These are phyloP conservation scores for Nyssa sinensis DNA, from an alignment of 148 eudicot species.

Conservation along the genomic window DNA sequence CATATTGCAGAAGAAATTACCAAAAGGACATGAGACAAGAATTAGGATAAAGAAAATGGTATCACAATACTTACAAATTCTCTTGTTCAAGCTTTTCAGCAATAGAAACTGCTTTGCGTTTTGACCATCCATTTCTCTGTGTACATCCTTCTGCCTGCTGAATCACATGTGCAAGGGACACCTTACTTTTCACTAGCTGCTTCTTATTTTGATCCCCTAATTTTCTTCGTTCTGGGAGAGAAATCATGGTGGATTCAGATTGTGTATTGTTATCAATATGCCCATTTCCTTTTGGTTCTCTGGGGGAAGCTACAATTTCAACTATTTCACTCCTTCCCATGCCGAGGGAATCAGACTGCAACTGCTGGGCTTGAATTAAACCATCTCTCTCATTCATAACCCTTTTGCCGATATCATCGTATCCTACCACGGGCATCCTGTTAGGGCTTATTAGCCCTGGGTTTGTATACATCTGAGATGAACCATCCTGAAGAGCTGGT, in stretches of 20 bases:
- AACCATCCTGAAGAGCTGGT: constrained; percentile 31
- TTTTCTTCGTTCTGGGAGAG: constrained; percentile 36
- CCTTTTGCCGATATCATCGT: constrained; percentile 27
- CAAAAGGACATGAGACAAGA: background rate
- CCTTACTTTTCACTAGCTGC: constrained; percentile 68
- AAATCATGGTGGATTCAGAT: constrained; percentile 23
- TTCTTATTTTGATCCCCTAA: constrained; percentile 41
- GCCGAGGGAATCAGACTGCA: constrained; percentile 17
- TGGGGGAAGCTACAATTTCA: constrained; percentile 49
- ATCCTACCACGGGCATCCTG: constrained; percentile 19
- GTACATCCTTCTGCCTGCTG: constrained; percentile 78
- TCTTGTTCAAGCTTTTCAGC: constrained; percentile 98
- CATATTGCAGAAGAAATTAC: background rate
- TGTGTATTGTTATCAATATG: constrained; percentile 17
- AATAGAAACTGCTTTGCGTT: constrained; percentile 81
- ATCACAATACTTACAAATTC: constrained; percentile 63
- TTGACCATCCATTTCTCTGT: constrained; percentile 75
- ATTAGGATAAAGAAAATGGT: background rate
- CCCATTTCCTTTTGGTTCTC: constrained; percentile 34
- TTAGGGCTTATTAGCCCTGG: constrained; percentile 16
- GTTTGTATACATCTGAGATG: constrained; percentile 27
- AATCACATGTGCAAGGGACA: constrained; percentile 86
- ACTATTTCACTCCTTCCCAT: constrained; percentile 66
- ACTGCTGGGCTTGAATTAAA: constrained; percentile 4
- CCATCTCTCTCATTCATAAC: constrained; percentile 24